phyloP scores from a whole-genome alignment of 2,329 filamentous ascomycete species.

The Alternaria alternata region DNA sequence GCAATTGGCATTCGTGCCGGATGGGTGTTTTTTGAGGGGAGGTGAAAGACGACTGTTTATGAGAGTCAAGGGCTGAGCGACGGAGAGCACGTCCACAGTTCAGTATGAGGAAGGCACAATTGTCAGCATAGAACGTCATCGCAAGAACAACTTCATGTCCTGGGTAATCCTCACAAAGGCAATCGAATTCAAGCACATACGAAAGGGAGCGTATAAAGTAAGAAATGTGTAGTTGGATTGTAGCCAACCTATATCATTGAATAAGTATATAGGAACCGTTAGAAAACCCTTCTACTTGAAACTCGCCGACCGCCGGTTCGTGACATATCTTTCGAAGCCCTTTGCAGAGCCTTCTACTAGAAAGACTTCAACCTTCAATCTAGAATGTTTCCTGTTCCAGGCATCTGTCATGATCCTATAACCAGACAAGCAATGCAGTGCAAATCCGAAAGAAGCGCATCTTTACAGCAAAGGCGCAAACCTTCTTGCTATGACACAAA shows the following conservation, averaged over 20 bases:
- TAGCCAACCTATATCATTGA: not conserved
- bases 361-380: not conserved
- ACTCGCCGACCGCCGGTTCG: not conserved
- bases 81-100: not conserved
- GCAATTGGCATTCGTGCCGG: slow-evolving; percentile 17
- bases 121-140: slow-evolving; percentile 3
- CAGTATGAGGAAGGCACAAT: slow-evolving; percentile 17
- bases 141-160: not conserved
- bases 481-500: not conserved
- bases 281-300: not conserved
- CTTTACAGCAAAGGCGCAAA: not conserved
- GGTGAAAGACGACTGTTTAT: slow-evolving; percentile 14
- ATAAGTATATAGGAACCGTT: not conserved
- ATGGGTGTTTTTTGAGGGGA: slow-evolving; percentile 10
- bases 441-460: not conserved
- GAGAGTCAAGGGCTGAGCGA: not conserved
- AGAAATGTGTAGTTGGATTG: not conserved
- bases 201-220: not conserved
- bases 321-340: not conserved
- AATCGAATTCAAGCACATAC: not conserved
- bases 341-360: not conserved
- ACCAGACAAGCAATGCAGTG: not conserved
- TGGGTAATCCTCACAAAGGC: not conserved
- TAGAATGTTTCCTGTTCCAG: not conserved
- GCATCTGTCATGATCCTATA: not conserved